Conservation (phyloP, 2,329 filamentous ascomycete genomes). For the Metarhizium anisopliae region DNA sequence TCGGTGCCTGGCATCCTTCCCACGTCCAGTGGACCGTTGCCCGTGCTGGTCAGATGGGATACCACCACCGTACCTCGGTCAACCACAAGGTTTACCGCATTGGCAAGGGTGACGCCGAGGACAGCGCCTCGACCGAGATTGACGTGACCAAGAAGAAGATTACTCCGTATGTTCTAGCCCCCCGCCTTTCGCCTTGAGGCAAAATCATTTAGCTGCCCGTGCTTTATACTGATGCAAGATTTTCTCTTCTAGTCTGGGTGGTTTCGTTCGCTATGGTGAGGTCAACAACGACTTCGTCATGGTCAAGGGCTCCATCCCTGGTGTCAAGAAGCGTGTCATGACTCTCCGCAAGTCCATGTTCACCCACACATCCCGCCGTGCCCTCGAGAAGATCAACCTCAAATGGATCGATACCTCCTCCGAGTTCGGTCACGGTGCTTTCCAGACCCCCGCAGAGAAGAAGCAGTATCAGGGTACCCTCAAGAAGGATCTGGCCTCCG, state of each 20-base stretch:
- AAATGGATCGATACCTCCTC: constrained; percentile 99
- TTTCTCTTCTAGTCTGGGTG: constrained; percentile 68
- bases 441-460: constrained; percentile 98
- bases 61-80: constrained; percentile 99
- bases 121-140: constrained; percentile 88
- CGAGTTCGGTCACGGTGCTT: constrained; percentile 99
- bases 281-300: constrained; percentile 99
- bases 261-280: constrained; percentile 98
- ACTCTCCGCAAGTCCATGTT: constrained; percentile 99
- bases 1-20: constrained; percentile 99
- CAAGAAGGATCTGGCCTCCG: constrained; percentile 81
- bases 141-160: constrained; percentile 99
- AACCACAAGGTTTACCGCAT: constrained; percentile 99
- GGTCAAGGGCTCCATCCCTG: constrained; percentile 94
- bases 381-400: constrained; percentile 98
- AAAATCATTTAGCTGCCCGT: neutral
- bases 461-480: constrained; percentile 93
- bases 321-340: constrained; percentile 99
- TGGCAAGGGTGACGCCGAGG: constrained; percentile 83
- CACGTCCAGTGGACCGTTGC: constrained; percentile 99
- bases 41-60: constrained; percentile 98
- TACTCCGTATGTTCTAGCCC: constrained; percentile 75
- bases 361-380: constrained; percentile 88
- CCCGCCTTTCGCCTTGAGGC: too few species aligned
- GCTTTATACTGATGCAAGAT: constrained; percentile 2